These are phyloP conservation scores for Chrysoporthe puriensis DNA, from an alignment of 2,329 filamentous ascomycete species.

Conservation along the genomic window DNA sequence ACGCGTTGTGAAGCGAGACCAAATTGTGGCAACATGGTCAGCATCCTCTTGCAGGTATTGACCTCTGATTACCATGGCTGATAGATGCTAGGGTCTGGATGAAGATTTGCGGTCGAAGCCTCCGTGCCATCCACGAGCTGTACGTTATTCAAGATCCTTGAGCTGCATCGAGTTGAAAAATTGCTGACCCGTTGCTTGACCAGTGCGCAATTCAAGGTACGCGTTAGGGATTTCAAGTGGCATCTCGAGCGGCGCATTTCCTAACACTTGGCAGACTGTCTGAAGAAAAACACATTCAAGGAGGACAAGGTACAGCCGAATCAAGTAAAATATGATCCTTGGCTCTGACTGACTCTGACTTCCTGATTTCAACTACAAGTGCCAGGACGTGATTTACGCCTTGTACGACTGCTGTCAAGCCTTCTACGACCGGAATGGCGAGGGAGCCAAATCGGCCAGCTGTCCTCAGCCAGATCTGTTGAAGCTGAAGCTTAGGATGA, in stretches of 20 bases:
- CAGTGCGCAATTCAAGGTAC: conserved; percentile 90
- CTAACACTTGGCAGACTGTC: conserved; percentile 63
- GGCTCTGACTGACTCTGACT: neutral
- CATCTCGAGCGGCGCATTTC: neutral
- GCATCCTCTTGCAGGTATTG: neutral
- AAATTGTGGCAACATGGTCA: conserved; percentile 23
- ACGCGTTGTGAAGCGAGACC: neutral
- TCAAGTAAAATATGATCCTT: too few relatives aligned
- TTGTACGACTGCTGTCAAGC: conserved; percentile 91
- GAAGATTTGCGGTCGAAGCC: conserved; percentile 75
- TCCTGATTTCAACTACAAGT: conserved; percentile 47
- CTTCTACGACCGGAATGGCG: conserved; percentile 82
- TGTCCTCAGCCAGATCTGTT: conserved; percentile 84
- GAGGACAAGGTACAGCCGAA: conserved; percentile 59
- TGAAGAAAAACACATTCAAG: conserved; percentile 82
- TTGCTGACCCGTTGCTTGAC: conserved; percentile 4
- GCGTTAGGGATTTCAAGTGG: neutral
- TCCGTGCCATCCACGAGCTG: conserved; percentile 83
- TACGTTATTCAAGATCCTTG: conserved; percentile 48
- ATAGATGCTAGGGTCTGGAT: conserved; percentile 52
- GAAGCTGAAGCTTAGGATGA: conserved; percentile 83
- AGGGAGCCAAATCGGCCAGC: conserved; percentile 75
- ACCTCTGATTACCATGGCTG: neutral
- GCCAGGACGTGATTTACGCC: conserved; percentile 75
- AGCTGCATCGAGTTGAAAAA: neutral